These are phyloP conservation scores for Skeletonema grethae DNA, from an alignment of 108 stramenopile genomes.

Conservation along the genomic window DNA sequence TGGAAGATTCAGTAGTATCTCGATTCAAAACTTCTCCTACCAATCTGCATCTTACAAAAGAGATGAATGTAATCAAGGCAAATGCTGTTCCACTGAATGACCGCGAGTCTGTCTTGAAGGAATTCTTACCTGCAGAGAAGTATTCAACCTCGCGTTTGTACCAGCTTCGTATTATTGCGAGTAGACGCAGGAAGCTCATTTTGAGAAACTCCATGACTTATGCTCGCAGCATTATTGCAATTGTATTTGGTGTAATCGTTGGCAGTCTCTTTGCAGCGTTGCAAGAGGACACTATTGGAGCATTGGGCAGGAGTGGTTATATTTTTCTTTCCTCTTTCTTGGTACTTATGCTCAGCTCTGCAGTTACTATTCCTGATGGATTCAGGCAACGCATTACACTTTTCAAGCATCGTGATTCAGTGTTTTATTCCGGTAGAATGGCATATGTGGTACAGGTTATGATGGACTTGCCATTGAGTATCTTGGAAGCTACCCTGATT, in stretches of 20 bases:
- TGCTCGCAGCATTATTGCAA: conserved; percentile 45
- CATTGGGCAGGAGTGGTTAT: conserved; percentile 44
- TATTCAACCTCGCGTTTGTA: conserved; percentile 15
- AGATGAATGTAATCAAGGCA: conserved; percentile 1
- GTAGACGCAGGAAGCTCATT: conserved; percentile 45
- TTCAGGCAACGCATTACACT: conserved; percentile 43
- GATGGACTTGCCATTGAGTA: conserved; percentile 33
- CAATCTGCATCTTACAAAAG: neutral
- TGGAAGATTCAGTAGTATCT: conserved; percentile 1
- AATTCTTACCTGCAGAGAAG: conserved; percentile 23
- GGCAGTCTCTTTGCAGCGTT: conserved; percentile 43
- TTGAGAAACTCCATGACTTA: conserved; percentile 44
- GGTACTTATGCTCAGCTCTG: conserved; percentile 52
- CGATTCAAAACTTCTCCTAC: neutral
- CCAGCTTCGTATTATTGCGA: conserved; percentile 26
- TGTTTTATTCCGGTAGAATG: conserved; percentile 34
- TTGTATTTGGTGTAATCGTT: conserved; percentile 44
- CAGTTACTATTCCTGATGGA: conserved; percentile 41
- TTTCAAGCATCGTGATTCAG: conserved; percentile 49
- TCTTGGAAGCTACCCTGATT: conserved; percentile 42
- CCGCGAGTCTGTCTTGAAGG: conserved; percentile 2
- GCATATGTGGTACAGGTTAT: conserved; percentile 29
- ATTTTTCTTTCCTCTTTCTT: conserved; percentile 43
- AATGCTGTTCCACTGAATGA: conserved; percentile 5
- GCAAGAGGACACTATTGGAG: conserved; percentile 21